phyloP scores from a whole-genome alignment of 1,284 basidiomycete genomes.

The Melampsora americana region DNA sequence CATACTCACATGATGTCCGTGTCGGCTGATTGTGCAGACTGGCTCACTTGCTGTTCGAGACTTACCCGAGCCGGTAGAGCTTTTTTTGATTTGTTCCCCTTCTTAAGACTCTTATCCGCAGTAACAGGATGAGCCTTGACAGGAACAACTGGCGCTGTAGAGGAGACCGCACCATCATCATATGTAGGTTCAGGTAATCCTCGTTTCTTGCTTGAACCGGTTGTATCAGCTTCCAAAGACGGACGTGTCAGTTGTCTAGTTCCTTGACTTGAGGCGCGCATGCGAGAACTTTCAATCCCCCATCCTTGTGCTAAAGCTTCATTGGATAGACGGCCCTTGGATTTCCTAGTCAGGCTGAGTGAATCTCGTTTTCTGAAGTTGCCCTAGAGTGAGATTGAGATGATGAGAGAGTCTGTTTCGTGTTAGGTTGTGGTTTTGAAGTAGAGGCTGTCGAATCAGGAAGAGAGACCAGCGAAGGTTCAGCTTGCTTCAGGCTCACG shows the following conservation, averaged over 20 bases:
- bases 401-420: too few relatives aligned
- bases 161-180: too few relatives aligned
- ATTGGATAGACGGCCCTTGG: not conserved
- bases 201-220: not conserved
- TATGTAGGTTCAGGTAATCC: not conserved
- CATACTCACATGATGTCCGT: not conserved
- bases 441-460: too few relatives aligned
- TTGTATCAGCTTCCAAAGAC: not conserved
- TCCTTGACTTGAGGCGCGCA: not conserved
- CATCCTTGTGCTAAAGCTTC: constrained; percentile 3
- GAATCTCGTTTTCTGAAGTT: too few relatives aligned
- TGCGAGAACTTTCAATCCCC: not conserved
- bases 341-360: not conserved
- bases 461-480: too few relatives aligned
- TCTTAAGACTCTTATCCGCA: too few relatives aligned
- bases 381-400: too few relatives aligned
- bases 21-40: constrained; percentile 1
- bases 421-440: too few relatives aligned
- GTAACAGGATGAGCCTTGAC: too few relatives aligned
- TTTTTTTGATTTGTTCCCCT: too few relatives aligned
- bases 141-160: too few relatives aligned
- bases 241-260: not conserved
- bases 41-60: not conserved
- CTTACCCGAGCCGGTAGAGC: not conserved
- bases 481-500: too few relatives aligned